Percentiles rank a stretch among this genome's conserved stretches.
phyloP scores from a whole-genome alignment of 2,329 filamentous ascomycete genomes.

The Zymoseptoria ardabiliae region DNA sequence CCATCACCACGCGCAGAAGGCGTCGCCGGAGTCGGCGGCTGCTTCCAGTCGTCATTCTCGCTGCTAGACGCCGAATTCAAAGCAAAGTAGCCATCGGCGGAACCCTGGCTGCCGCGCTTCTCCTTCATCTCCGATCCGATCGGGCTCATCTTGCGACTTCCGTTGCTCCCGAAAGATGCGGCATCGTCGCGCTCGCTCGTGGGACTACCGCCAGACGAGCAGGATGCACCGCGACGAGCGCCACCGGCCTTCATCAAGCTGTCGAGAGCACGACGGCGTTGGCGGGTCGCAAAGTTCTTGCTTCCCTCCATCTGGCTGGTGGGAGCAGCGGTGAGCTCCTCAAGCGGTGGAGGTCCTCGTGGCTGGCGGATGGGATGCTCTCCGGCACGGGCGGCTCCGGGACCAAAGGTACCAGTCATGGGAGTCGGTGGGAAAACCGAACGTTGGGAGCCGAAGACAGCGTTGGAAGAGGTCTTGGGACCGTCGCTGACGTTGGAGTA shows the following conservation, averaged over 20 bases:
- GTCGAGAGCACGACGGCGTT: conserved; percentile 83
- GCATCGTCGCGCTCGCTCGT: conserved; percentile 73
- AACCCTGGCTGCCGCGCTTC: conserved; percentile 31
- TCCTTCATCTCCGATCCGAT: conserved; percentile 33
- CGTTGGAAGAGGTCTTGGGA: conserved; percentile 61
- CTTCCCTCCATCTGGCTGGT: conserved; percentile 91
- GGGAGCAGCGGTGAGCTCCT: conserved; percentile 82
- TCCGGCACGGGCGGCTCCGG: conserved; percentile 84
- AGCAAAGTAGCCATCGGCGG: conserved; percentile 30
- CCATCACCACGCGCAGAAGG: conserved; percentile 73
- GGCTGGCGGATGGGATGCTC: conserved; percentile 93
- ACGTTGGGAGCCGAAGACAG: conserved; percentile 39
- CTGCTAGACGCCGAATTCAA: conserved; percentile 65
- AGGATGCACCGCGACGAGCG: conserved; percentile 67
- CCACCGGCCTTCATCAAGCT: conserved; percentile 86
- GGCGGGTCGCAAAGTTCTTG: conserved; percentile 91
- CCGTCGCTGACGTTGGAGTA: conserved; percentile 52
- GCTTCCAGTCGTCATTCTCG: conserved; percentile 45
- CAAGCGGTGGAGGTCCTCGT: conserved; percentile 80
- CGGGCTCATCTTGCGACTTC: conserved; percentile 31
- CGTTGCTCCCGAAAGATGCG: conserved; percentile 48
- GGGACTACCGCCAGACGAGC: conserved; percentile 59
- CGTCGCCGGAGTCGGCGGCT: conserved; percentile 42
- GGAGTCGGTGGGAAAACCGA: conserved; percentile 65
- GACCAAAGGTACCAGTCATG: conserved; percentile 77